phyloP scores from a whole-genome alignment of 1,284 basidiomycete species.

The Schizophyllum commune region DNA sequence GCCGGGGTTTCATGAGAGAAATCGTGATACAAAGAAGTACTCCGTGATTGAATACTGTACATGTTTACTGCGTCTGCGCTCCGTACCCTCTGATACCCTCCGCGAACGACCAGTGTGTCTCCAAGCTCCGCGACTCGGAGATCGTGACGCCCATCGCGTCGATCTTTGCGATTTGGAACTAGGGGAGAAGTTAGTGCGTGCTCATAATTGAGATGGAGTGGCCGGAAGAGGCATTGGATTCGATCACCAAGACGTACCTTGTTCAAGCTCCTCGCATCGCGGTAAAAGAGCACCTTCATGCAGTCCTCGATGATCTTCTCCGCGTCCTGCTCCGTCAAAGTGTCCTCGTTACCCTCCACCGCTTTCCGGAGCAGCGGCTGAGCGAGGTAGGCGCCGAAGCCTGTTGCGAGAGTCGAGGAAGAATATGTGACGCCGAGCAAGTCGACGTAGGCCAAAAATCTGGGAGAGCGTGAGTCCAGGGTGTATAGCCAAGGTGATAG shows the following conservation, averaged over 20 bases:
- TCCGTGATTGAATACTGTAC: background rate
- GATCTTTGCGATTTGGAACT: constrained; percentile 95
- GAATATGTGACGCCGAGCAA: constrained; percentile 95
- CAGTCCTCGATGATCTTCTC: constrained; percentile 75
- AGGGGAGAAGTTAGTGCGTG: background rate
- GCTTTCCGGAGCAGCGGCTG: constrained; percentile 89
- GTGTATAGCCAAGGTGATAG: background rate
- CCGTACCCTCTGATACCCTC: constrained; percentile 90
- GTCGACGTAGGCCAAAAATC: constrained; percentile 93
- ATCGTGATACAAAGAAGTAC: too few species aligned
- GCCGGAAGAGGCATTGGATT: background rate
- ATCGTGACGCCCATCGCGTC: constrained; percentile 75
- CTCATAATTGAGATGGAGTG: background rate
- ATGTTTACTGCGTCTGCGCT: constrained; percentile 32
- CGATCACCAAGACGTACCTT: constrained; percentile 52
- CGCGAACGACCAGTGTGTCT: constrained; percentile 89
- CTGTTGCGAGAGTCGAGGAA: constrained; percentile 92
- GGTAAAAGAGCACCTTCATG: constrained; percentile 95
- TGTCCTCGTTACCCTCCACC: constrained; percentile 76
- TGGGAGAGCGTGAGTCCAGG: constrained; percentile 20
- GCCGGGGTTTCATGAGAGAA: too few species aligned
- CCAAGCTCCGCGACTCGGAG: constrained; percentile 70
- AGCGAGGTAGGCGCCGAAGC: constrained; percentile 93
- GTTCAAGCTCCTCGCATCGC: constrained; percentile 93
- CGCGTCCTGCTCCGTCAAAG: constrained; percentile 76